Conservation (phyloP, 176 grass and related monocot species). For the Ensete glaucum region DNA sequence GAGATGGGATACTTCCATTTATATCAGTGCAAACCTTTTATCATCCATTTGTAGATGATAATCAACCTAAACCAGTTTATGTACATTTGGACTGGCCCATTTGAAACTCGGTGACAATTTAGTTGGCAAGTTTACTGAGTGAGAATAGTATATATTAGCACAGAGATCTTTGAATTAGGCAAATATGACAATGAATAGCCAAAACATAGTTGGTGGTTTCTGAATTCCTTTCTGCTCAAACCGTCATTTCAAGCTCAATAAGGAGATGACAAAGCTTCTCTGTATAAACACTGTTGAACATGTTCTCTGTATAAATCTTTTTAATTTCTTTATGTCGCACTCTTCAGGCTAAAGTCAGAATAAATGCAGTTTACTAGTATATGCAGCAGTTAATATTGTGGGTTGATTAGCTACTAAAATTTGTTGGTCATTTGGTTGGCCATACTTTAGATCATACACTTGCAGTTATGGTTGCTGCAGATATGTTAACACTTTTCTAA, state of each 20-base stretch:
- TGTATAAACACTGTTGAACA: neutral
- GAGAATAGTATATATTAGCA: neutral
- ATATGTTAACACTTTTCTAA: neutral
- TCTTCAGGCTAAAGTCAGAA: too few species aligned
- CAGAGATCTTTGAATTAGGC: too few species aligned
- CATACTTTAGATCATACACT: neutral
- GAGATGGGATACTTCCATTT: conserved; percentile 14
- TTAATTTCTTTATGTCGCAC: too few species aligned
- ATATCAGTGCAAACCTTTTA: neutral
- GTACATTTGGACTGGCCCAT: neutral
- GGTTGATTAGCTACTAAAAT: neutral
- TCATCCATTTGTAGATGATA: neutral
- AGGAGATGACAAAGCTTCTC: too few species aligned
- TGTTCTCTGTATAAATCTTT: too few species aligned
- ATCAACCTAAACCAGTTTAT: neutral
- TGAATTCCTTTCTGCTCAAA: neutral
- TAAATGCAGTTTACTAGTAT: neutral
- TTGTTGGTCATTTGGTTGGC: neutral
- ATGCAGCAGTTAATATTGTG: neutral
- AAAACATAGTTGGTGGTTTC: neutral
- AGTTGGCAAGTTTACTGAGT: neutral
- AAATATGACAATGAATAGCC: neutral
- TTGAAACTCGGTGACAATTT: neutral
- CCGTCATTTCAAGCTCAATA: too few species aligned
- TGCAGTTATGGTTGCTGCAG: neutral